phyloP scores from a whole-genome alignment of 345 rosid genomes.

The Arabis alpina region DNA sequence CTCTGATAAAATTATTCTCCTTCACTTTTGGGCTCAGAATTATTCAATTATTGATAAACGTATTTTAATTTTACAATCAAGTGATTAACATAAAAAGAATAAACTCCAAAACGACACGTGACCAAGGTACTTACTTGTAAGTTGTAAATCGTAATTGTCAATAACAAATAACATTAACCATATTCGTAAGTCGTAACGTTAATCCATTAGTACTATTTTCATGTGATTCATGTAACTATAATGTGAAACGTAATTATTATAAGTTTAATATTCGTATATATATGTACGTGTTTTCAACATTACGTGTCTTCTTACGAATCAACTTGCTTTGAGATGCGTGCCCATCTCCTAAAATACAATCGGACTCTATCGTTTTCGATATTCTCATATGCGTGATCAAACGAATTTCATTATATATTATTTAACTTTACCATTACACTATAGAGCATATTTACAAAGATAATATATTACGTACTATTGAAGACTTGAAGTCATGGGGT shows the following conservation, averaged over 20 bases:
- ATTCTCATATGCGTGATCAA: conserved; percentile 5
- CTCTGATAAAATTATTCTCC: conserved; percentile 20
- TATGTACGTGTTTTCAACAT: conserved; percentile 7
- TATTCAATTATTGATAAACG: neutral
- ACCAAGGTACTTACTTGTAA: neutral
- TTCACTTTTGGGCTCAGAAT: conserved; percentile 13
- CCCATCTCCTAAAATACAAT: conserved; percentile 36
- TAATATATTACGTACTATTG: neutral
- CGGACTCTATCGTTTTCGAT: conserved; percentile 29
- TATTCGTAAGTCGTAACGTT: conserved; percentile 2
- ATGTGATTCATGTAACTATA: neutral
- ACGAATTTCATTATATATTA: neutral
- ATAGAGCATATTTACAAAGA: neutral
- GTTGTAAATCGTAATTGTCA: neutral
- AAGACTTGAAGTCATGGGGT: too few species aligned
- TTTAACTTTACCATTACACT: neutral
- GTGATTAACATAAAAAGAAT: conserved; percentile 11
- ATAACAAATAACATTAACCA: conserved; percentile 4
- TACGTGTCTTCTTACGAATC: conserved; percentile 31
- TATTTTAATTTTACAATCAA: conserved; percentile 1
- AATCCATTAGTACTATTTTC: neutral
- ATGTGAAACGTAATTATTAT: neutral
- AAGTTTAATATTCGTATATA: neutral
- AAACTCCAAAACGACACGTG: conserved; percentile 14
- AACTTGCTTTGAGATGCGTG: conserved; percentile 40